A percentile compares a stretch with the other conserved stretches of the same genome.
These are phyloP conservation scores for Neurospora sp. DNA, from an alignment of 495 filamentous ascomycete genomes.

Conservation along the genomic window DNA sequence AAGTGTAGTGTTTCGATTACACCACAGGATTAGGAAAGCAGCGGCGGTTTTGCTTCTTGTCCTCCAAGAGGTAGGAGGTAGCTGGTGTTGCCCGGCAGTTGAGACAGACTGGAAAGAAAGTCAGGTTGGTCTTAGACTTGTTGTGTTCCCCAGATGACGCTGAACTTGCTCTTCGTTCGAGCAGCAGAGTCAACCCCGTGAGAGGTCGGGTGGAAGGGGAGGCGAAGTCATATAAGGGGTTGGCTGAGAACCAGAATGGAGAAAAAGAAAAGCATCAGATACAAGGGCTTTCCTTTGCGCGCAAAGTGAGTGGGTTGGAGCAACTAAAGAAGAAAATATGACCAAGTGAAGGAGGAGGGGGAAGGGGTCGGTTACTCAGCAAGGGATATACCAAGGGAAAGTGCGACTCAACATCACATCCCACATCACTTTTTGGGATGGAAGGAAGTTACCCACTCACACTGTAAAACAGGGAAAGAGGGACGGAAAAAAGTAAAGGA, in stretches of 20 bases:
- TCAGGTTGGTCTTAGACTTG: background rate
- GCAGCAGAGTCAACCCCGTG: background rate
- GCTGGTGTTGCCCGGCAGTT: background rate
- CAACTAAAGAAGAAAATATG: background rate
- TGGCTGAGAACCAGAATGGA: background rate
- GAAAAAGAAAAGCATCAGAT: background rate
- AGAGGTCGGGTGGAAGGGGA: background rate
- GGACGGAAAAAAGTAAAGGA: background rate
- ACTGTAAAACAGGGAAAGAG: background rate
- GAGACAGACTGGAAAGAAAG: background rate
- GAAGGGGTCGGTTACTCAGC: background rate
- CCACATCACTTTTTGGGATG: background rate
- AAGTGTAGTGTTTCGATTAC: slow-evolving; percentile 5
- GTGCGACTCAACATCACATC: background rate
- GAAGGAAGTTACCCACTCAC: background rate
- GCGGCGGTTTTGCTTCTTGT: background rate
- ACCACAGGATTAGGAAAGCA: slow-evolving; percentile 3
- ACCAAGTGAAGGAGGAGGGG: background rate
- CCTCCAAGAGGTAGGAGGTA: background rate
- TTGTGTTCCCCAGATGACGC: background rate
- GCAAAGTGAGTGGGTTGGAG: background rate
- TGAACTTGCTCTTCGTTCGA: background rate
- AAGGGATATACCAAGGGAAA: background rate
- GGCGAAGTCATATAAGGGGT: background rate
- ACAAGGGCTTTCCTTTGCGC: background rate